phyloP scores from a whole-genome alignment of 2,329 filamentous ascomycete species.

The Diaporthe citriasiana region DNA sequence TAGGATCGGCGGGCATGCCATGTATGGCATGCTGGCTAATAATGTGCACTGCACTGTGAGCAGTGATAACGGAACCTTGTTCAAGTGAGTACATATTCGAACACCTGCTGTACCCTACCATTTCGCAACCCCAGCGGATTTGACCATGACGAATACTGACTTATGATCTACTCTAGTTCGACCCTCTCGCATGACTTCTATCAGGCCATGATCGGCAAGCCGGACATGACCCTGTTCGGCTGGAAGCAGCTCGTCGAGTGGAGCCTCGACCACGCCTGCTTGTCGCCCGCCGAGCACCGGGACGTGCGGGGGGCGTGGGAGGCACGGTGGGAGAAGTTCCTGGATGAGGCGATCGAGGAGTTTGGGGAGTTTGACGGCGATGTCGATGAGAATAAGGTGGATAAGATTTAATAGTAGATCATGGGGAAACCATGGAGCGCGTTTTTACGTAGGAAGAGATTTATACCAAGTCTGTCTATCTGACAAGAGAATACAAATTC shows the following conservation, averaged over 20 bases:
- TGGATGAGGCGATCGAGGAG: conserved; percentile 63
- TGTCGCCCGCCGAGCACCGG: conserved; percentile 59
- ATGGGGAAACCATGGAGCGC: no score
- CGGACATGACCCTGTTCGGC: conserved; percentile 76
- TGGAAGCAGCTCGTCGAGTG: conserved; percentile 78
- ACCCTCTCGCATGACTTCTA: conserved; percentile 83
- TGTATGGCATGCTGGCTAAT: conserved; percentile 78
- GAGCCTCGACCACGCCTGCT: conserved; percentile 73
- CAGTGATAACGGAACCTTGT: conserved; percentile 82
- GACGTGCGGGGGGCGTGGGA: conserved; percentile 62
- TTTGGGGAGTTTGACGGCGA: conserved; percentile 49
- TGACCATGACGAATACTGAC: neutral
- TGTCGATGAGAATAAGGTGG: neutral
- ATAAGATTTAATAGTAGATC: neutral
- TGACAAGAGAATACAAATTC: neutral
- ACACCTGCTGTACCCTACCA: no score
- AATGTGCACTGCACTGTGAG: conserved; percentile 81
- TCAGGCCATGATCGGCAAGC: conserved; percentile 78
- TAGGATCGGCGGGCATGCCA: conserved; percentile 74
- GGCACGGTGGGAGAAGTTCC: conserved; percentile 70
- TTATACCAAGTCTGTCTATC: neutral
- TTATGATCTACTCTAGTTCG: conserved; percentile 61
- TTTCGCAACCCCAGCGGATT: neutral
- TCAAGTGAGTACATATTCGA: conserved; percentile 65
- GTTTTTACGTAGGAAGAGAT: neutral